Evolutionary conservation across 2,329 filamentous ascomycete species (phyloP), one percentile per base, ranked within the genome.

Genomic region (Aspergillus japonicus): DNA sequence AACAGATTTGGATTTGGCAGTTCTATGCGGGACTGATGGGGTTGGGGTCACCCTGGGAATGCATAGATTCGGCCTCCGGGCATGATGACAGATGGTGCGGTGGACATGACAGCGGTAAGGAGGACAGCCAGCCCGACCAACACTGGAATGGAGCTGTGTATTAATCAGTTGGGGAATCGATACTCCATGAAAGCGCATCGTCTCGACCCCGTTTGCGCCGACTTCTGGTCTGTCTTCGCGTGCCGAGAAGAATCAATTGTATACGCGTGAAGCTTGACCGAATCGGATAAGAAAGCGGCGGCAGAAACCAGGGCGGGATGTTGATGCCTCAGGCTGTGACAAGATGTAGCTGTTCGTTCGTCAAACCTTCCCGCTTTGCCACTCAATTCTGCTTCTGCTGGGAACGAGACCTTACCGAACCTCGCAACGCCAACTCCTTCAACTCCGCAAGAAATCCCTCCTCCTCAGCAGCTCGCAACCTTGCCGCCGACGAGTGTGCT

Each of bases 1-100:
- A 0, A 72, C 74, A 3, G 75, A 66, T 56, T 73, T 70, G 1
- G 71, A 76, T 66, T 76, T 79, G 51, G 75, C 75, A 47, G 69
- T 67, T 65, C 74, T 68, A 50, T 64, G 64, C 31, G 64, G 58
- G 24, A 63, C 21, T 50, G 19, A 57, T 24, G 66, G 51, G 51
- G 49, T 57, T 44, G 61, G 57, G 54, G 54, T 54, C 56, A 61
- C 61, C 55, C 54, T 55, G 48, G 62, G 65, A 55, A 66, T 48
- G 42, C 62, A 66, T 56, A 64, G 51, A n/a, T 50, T 53, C 47
- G 68, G 56, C 29, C 65, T 67, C 54, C 58, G 67, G 56, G 69
- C 69, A 72, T 74, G 69, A 50, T 70, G 68, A 52, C 69, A 73
- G 57, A 74, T 68, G 4, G 66, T 69, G 58, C 69, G 67, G 54